Evolutionary conservation across 2,329 filamentous ascomycete genomes (phyloP).

Genomic region (Fusarium sp.): DNA sequence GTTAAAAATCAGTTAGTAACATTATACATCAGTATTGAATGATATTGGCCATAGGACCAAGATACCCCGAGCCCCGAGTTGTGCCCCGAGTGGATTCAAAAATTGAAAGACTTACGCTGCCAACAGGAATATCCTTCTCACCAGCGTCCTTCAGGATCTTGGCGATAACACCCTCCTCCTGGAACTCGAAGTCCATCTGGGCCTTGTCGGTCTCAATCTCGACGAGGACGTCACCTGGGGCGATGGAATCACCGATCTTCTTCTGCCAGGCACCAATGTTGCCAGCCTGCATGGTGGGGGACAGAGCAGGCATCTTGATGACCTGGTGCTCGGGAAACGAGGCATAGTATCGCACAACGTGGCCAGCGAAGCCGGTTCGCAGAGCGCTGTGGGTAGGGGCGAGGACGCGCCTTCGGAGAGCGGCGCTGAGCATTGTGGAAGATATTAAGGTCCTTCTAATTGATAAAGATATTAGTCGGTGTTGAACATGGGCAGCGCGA

Average conservation of each 20-base stretch:
- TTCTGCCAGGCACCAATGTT: conserved; percentile 99
- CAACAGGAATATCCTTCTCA: conserved; percentile 92
- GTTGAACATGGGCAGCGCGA: conserved; percentile 33
- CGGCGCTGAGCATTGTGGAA: conserved; percentile 68
- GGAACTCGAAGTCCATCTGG: conserved; percentile 99
- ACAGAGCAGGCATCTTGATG: conserved; percentile 97
- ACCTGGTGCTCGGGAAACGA: conserved; percentile 95
- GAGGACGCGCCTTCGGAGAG: conserved; percentile 71
- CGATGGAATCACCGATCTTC: conserved; percentile 88
- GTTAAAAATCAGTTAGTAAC: conserved; percentile 32
- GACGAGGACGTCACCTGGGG: conserved; percentile 93
- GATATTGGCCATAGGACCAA: conserved; percentile 15
- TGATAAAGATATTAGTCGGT: conserved; percentile 35
- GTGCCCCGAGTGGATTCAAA: conserved; percentile 16
- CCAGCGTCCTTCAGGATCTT: conserved; percentile 94
- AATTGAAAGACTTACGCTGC: conserved; percentile 76
- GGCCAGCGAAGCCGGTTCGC: conserved; percentile 63
- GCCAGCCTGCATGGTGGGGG: conserved; percentile 95
- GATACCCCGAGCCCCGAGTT: conserved; percentile 33
- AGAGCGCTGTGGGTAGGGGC: conserved; percentile 61
- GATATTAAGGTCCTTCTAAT: conserved; percentile 47
- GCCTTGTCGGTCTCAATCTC: conserved; percentile 99
- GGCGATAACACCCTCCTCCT: conserved; percentile 95
- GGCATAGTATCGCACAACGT: conserved; percentile 73
- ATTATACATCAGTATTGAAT: conserved; percentile 2